Percentiles rank a stretch among this genome's conserved stretches.
Conservation (phyloP, 2,329 filamentous ascomycete genomes). For the Nannizziopsis arthrosporioides region DNA sequence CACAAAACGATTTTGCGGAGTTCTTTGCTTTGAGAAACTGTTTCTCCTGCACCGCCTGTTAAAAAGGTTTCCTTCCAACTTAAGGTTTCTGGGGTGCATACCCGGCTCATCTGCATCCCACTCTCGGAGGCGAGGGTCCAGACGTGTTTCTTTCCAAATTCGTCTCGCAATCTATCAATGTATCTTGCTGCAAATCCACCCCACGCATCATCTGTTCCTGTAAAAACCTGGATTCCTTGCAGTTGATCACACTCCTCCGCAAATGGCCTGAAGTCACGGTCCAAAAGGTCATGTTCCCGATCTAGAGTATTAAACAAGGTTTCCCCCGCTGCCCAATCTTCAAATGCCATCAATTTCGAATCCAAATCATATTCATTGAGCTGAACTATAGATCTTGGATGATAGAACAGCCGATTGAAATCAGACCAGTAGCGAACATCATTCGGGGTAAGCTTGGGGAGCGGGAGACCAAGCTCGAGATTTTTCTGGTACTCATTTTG, state of each 20-base stretch:
- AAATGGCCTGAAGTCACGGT: conserved; percentile 80
- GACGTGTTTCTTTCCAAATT: conserved; percentile 76
- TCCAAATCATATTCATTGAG: conserved; percentile 77
- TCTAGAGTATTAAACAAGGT: conserved; percentile 64
- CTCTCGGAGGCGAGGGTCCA: conserved; percentile 81
- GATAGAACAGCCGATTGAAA: conserved; percentile 83
- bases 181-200: conserved; percentile 64
- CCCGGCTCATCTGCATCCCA: conserved; percentile 42
- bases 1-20: conserved; percentile 57
- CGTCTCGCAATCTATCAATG: conserved; percentile 68
- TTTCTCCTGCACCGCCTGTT: conserved; percentile 36
- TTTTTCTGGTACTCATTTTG: conserved; percentile 66
- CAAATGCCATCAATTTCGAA: conserved; percentile 69
- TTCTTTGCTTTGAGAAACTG: conserved; percentile 58
- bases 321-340: conserved; percentile 60
- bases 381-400: conserved; percentile 77
- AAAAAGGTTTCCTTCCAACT: conserved; percentile 1
- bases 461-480: conserved; percentile 57
- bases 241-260: conserved; percentile 87
- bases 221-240: conserved; percentile 72
- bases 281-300: conserved; percentile 72
- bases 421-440: conserved; percentile 94
- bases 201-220: conserved; percentile 66
- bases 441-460: conserved; percentile 53
- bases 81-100: conserved; percentile 26